These are phyloP conservation scores for Suhomyces sp. DNA, from an alignment of 805 yeast genomes.

Conservation along the genomic window DNA sequence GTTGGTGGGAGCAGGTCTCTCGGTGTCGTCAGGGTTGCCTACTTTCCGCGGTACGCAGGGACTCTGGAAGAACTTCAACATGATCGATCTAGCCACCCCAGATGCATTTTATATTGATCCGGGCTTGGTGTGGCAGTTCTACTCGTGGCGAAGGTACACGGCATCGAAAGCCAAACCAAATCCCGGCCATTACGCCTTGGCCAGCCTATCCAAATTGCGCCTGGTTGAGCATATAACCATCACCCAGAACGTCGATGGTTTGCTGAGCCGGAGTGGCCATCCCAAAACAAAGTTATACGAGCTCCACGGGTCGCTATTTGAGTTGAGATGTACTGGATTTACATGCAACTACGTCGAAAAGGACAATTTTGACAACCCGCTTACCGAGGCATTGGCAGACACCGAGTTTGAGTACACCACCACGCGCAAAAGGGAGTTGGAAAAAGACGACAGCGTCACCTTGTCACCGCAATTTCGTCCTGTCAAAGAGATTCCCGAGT, in stretches of 20 bases:
- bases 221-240: slow-evolving; percentile 53
- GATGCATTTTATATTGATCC: slow-evolving; percentile 86
- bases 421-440: slow-evolving; percentile 11
- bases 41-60: slow-evolving; percentile 74
- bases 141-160: slow-evolving; percentile 60
- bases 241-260: slow-evolving; percentile 82
- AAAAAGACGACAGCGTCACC: slow-evolving; percentile 4
- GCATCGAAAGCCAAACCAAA: slow-evolving; percentile 73
- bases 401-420: slow-evolving; percentile 35
- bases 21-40: slow-evolving; percentile 73
- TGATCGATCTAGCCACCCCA: slow-evolving; percentile 86
- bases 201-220: slow-evolving; percentile 49
- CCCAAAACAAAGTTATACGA: slow-evolving; percentile 52
- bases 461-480: slow-evolving; percentile 47
- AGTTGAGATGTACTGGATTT: slow-evolving; percentile 71
- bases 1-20: slow-evolving; percentile 79
- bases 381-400: slow-evolving; percentile 50
- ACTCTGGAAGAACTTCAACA: slow-evolving; percentile 71
- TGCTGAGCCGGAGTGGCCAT: slow-evolving; percentile 66
- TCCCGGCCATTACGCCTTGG: slow-evolving; percentile 66
- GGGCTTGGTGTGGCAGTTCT: slow-evolving; percentile 87
- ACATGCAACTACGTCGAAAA: slow-evolving; percentile 60
- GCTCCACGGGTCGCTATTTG: slow-evolving; percentile 77
- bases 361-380: slow-evolving; percentile 54
- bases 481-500: slow-evolving; percentile 44